phyloP scores from a whole-genome alignment of 176 grass and related monocot genomes.

The Rhipidocladum racemiflorum region DNA sequence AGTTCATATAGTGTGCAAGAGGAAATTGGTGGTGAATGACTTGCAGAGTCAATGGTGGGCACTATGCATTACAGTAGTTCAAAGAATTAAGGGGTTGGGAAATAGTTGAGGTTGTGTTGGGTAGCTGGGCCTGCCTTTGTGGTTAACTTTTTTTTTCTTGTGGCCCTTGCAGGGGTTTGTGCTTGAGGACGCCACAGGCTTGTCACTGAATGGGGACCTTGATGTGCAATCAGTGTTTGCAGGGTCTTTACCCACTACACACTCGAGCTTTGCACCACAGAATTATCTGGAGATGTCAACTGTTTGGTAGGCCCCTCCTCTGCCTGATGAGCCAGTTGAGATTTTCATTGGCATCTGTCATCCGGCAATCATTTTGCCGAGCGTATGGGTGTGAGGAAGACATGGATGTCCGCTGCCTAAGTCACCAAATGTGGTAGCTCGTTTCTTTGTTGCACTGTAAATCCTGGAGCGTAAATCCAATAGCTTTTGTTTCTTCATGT shows the following conservation, averaged over 20 bases:
- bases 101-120: not conserved
- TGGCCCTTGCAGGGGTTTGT: constrained; percentile 58
- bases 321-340: constrained; percentile 58
- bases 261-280: constrained; percentile 55
- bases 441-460: constrained; percentile 77
- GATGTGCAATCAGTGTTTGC: constrained; percentile 65
- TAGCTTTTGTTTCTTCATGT: too few relatives aligned
- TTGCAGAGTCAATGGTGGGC: not conserved
- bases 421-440: constrained; percentile 54
- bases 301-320: constrained; percentile 55
- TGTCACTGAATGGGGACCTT: constrained; percentile 66
- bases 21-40: not conserved
- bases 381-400: constrained; percentile 78
- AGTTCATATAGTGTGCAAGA: not conserved
- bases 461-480: too few relatives aligned
- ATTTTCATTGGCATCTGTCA: constrained; percentile 85
- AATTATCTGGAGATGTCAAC: constrained; percentile 56
- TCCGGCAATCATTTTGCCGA: constrained; percentile 81
- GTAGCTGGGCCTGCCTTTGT: not conserved
- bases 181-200: constrained; percentile 81
- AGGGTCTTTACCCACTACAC: constrained; percentile 67
- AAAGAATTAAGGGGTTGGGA: too few relatives aligned
- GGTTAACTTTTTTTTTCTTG: constrained; percentile 13
- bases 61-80: not conserved
- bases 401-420: constrained; percentile 71